Evolutionary conservation across 2,329 filamentous ascomycete genomes (phyloP), one percentile per base, ranked within the genome.

Genomic region (Lecanosticta acicola): DNA sequence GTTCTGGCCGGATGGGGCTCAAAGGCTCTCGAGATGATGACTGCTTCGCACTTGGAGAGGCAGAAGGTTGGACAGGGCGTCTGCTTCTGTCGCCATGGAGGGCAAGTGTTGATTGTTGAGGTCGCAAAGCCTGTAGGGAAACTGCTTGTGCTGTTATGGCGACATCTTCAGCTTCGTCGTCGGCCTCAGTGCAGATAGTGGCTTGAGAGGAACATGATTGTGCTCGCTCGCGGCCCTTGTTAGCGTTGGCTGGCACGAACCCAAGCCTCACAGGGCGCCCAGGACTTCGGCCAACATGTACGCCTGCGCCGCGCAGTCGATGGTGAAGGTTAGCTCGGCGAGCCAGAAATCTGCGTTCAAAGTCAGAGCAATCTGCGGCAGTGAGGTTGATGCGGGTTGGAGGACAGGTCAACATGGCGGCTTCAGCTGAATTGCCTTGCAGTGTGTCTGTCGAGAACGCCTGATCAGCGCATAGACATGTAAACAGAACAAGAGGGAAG

Each of bases 381-480:
- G 54, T 60, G 40, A 65, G 57, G 5, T 49, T 46, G 47, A 66
- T 53, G 24, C 52, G 55, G 10, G 61, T 58, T 13, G 60, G 49
- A 5, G 51, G 53, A 37, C 50, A 56, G n/a, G 54, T 59, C 13
- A 65, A 56, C 62, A 66, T 64, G 5, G 24, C 11, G 11, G 11
- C 5, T 7, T 29, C 7, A 5, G 24, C 24, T 29, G 24, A 29
- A 11, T 29, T 29, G 24, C n/a, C n/a, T n/a, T n/a, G n/a, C n/a
- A n/a, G n/a, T n/a, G n/a, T n/a, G n/a, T n/a, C n/a, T n/a, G n/a
- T n/a, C n/a, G n/a, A n/a, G n/a, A n/a, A n/a, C n/a, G n/a, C n/a
- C n/a, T n/a, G n/a, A n/a, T n/a, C n/a, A n/a, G n/a, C n/a, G n/a
- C n/a, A n/a, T n/a, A n/a, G n/a, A n/a, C n/a, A n/a, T n/a, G n/a